Evolutionary conservation across 139 green algal species (phyloP), one percentile per base, ranked within the genome.

Genomic region (Haematococcus sp.): DNA sequence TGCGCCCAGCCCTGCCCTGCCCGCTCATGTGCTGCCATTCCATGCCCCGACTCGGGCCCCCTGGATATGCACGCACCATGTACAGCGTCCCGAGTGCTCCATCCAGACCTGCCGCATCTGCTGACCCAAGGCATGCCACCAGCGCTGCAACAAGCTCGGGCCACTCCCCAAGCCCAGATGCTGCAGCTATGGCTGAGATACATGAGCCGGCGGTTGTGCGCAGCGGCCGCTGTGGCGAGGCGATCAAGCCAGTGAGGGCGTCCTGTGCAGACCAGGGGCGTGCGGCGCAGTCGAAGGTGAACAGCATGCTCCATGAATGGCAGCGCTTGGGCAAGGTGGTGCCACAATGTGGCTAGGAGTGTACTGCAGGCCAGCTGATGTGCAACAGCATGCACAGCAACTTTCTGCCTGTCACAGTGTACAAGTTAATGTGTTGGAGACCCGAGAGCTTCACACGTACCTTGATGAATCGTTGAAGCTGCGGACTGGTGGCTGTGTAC

Each of bases 11-110:
- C n/a, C n/a, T n/a, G n/a, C n/a, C n/a, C n/a, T n/a, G n/a, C n/a
- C n/a, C n/a, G n/a, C n/a, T n/a, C n/a, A n/a, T n/a, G n/a, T n/a
- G n/a, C n/a, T n/a, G n/a, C n/a, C n/a, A n/a, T n/a, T n/a, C n/a
- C n/a, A n/a, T n/a, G n/a, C n/a, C n/a, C n/a, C n/a, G n/a, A n/a
- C n/a, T n/a, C n/a, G n/a, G n/a, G n/a, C n/a, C n/a, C n/a, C n/a
- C n/a, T n/a, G n/a, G n/a, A n/a, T n/a, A n/a, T n/a, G n/a, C 34
- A 15, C 74, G 0, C 44, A 93, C 82, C 86, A 99, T 98, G 77
- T 89, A 93, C n/a, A 99, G 65, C 1, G 86, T 87, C 73, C 97
- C 92, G 34, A 98, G 76, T 3, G 88, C 90, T 3, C 95, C 94
- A 51, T 98, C 94, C 52, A 95, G 69, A 1, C 86, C 68, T 56